These are phyloP conservation scores for Colletotrichum nymphaeae DNA, from an alignment of 2,329 filamentous ascomycete species.

Conservation along the genomic window DNA sequence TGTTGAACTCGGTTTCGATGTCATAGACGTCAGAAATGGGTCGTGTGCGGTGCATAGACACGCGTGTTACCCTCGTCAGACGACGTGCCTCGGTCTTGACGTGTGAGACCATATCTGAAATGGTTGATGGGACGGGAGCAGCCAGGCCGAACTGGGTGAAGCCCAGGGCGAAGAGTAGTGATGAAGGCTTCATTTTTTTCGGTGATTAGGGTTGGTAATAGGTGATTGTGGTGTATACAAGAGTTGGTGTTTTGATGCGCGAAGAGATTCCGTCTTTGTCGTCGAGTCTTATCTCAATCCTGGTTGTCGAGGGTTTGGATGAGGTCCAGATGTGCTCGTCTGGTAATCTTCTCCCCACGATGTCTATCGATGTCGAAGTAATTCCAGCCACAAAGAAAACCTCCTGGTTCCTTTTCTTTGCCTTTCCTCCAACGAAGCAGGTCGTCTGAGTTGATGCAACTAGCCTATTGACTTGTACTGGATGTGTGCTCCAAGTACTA, in stretches of 20 bases:
- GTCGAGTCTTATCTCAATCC: background rate
- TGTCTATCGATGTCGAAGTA: too few species aligned
- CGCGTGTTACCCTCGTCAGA: slow-evolving; percentile 9
- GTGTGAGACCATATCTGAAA: slow-evolving; percentile 22
- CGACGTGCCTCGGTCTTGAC: slow-evolving; percentile 17
- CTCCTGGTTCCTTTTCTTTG: background rate
- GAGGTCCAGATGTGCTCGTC: background rate
- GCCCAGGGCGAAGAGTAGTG: slow-evolving; percentile 19
- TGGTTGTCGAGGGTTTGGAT: background rate
- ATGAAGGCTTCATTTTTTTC: slow-evolving; percentile 28
- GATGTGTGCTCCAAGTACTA: background rate
- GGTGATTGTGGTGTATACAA: background rate
- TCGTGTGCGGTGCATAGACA: background rate
- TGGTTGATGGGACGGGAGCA: slow-evolving; percentile 27
- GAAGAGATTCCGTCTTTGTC: background rate
- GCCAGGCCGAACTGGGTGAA: slow-evolving; percentile 12
- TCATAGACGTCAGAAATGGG: background rate
- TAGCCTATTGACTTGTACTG: background rate
- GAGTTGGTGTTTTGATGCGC: background rate
- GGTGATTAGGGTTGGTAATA: background rate
- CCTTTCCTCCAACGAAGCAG: background rate
- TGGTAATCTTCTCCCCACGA: too few species aligned
- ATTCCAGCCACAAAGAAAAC: background rate
- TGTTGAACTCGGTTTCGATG: slow-evolving; percentile 29
- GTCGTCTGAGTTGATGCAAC: background rate